Conservation (phyloP, 1,139 yeast species). For the Geotrichum aggregatum region DNA sequence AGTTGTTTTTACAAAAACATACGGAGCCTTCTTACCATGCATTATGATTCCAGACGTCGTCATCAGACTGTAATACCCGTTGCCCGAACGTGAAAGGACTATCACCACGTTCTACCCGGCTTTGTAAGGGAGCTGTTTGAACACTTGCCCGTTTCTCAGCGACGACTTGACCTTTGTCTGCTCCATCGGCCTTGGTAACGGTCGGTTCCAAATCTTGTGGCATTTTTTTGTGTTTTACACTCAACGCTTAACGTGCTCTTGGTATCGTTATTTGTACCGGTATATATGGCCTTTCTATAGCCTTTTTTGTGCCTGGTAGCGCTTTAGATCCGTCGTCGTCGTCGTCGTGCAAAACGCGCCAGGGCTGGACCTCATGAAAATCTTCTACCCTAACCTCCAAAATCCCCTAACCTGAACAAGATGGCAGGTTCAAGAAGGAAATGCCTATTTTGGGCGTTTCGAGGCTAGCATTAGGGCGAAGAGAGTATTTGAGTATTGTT, state of each 20-base stretch:
- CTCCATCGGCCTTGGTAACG: background rate
- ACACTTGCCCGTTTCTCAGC: constrained; percentile 4
- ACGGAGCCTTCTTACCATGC: constrained; percentile 56
- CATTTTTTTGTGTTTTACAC: background rate
- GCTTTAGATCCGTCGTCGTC: background rate
- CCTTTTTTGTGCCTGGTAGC: background rate
- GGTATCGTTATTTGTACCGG: background rate
- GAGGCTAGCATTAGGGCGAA: too few relatives aligned
- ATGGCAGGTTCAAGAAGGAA: too few relatives aligned
- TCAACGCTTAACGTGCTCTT: too few relatives aligned
- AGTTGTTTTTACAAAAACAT: background rate
- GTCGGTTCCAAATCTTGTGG: background rate
- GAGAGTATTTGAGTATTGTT: too few relatives aligned
- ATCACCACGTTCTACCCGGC: constrained; percentile 55
- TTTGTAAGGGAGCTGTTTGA: constrained; percentile 12
- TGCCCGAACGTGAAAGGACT: constrained; percentile 91
- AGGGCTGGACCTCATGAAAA: too few relatives aligned
- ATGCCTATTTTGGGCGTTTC: too few relatives aligned
- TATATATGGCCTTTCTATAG: too few relatives aligned
- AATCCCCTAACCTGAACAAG: background rate
- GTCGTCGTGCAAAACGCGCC: background rate
- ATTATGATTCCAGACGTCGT: constrained; percentile 80
- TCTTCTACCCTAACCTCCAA: background rate
- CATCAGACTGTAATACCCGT: constrained; percentile 64
- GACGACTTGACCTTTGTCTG: background rate